A percentile compares a stretch with the other conserved stretches of the same genome.
Conservation (phyloP, 1,284 basidiomycete species). For the Rhodotorula sp. region DNA sequence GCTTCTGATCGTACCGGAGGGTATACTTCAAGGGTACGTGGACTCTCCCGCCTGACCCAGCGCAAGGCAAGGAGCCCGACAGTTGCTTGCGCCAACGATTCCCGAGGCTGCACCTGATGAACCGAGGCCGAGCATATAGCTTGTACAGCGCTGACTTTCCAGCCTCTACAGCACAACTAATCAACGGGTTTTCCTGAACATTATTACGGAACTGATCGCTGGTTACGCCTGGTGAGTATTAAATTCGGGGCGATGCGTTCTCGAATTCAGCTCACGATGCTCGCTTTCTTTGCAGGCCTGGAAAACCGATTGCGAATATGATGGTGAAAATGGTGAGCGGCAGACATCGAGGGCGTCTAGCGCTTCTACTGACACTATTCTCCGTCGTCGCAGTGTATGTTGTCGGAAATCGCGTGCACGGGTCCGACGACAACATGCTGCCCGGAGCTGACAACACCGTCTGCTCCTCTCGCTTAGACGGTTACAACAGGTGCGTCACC, state of each 20-base stretch:
- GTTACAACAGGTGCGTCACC: constrained; percentile 47
- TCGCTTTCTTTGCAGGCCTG: constrained; percentile 55
- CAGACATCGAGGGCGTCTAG: no score
- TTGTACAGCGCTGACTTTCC: no score
- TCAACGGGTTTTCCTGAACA: constrained; percentile 64
- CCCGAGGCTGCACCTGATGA: no score
- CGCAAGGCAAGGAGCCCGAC: constrained; percentile 49
- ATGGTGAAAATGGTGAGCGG: constrained; percentile 29
- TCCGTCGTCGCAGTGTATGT: background rate
- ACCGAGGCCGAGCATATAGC: no score
- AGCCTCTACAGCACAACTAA: background rate
- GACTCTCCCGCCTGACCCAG: constrained; percentile 57
- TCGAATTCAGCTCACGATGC: no score
- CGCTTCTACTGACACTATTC: background rate
- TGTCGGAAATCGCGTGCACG: background rate
- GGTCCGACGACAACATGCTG: no score
- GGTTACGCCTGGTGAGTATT: background rate
- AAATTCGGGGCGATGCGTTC: no score
- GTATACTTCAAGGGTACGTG: constrained; percentile 64
- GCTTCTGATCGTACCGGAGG: constrained; percentile 81
- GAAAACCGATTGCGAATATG: constrained; percentile 88
- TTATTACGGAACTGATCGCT: constrained; percentile 48
- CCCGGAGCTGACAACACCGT: no score
- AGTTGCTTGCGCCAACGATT: no score
- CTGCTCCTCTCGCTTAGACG: background rate